phyloP scores from a whole-genome alignment of 1,139 yeast genomes.

The Candida tropicalis region DNA sequence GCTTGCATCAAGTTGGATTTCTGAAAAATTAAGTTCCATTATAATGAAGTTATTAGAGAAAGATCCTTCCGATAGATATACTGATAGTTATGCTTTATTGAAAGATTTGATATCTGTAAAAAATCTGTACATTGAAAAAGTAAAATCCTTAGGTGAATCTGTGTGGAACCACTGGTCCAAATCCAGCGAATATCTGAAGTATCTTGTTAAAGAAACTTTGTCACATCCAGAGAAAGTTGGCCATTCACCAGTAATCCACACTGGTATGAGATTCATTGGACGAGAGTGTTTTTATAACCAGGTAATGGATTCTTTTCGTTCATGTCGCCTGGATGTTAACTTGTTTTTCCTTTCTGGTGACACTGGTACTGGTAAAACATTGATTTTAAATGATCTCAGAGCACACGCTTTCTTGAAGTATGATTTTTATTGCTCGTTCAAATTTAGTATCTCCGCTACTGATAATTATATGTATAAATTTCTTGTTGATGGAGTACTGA shows the following conservation, averaged over 20 bases:
- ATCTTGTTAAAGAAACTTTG: constrained; percentile 12
- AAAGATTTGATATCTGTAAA: constrained; percentile 36
- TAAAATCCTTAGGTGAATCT: constrained; percentile 13
- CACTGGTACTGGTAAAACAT: constrained; percentile 53
- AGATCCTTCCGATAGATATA: constrained; percentile 44
- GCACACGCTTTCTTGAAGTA: constrained; percentile 38
- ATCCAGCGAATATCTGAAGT: constrained; percentile 11
- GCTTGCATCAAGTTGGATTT: constrained; percentile 37
- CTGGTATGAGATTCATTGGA: constrained; percentile 40
- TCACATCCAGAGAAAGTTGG: constrained; percentile 15
- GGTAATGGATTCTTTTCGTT: constrained; percentile 28
- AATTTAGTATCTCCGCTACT: constrained; percentile 35
- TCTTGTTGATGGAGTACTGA: constrained; percentile 39
- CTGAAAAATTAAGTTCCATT: constrained; percentile 38
- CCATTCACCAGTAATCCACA: constrained; percentile 23
- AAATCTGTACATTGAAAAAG: constrained; percentile 23
- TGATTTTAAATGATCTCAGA: constrained; percentile 45
- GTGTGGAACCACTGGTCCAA: constrained; percentile 14
- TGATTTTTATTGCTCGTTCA: constrained; percentile 46
- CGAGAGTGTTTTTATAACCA: constrained; percentile 32
- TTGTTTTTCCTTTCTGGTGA: constrained; percentile 44
- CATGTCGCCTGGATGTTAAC: constrained; percentile 24
- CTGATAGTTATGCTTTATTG: constrained; percentile 37
- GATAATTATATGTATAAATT: constrained; percentile 31
- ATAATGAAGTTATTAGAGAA: constrained; percentile 50